A percentile compares a stretch with the other conserved stretches of the same genome.
These are phyloP conservation scores for Dipodascus geniculatus DNA, from an alignment of 805 yeast genomes.

Conservation along the genomic window DNA sequence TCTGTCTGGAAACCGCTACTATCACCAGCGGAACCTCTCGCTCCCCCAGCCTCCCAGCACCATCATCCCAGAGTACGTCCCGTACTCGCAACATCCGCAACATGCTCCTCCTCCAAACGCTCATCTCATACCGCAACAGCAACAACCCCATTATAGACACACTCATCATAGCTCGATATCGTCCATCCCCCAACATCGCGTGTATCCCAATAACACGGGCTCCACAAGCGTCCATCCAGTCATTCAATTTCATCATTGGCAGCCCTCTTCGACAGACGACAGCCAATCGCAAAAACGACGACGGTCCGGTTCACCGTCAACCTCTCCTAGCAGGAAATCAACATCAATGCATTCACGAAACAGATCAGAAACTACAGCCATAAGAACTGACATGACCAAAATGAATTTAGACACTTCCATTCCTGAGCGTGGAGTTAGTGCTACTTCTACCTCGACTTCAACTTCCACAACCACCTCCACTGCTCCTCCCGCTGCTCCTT, in stretches of 20 bases:
- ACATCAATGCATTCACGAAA: constrained; percentile 1
- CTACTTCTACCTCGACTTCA: constrained; percentile 10
- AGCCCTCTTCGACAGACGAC: constrained; percentile 22
- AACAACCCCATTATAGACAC: constrained; percentile 11
- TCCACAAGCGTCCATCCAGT: constrained; percentile 29
- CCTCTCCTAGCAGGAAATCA: neutral
- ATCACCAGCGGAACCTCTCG: constrained; percentile 18
- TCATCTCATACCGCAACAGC: constrained; percentile 16
- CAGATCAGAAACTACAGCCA: constrained; percentile 1
- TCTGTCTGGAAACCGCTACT: constrained; percentile 11
- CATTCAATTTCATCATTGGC: constrained; percentile 49
- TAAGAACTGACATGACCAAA: constrained; percentile 2
- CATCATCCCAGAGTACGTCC: constrained; percentile 11
- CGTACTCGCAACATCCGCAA: constrained; percentile 6
- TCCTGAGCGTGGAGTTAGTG: constrained; percentile 6
- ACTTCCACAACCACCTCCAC: constrained; percentile 11
- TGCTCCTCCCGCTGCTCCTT: constrained; percentile 2
- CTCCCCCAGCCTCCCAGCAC: constrained; percentile 14
- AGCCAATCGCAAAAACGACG: neutral
- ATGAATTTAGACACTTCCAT: constrained; percentile 12
- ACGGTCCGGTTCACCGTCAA: neutral
- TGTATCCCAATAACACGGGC: constrained; percentile 10
- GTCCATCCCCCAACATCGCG: constrained; percentile 12
- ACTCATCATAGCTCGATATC: constrained; percentile 2
- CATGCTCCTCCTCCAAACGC: constrained; percentile 14